Conservation (phyloP, 495 filamentous ascomycete genomes). For the Rhizodiscina lignyota region DNA sequence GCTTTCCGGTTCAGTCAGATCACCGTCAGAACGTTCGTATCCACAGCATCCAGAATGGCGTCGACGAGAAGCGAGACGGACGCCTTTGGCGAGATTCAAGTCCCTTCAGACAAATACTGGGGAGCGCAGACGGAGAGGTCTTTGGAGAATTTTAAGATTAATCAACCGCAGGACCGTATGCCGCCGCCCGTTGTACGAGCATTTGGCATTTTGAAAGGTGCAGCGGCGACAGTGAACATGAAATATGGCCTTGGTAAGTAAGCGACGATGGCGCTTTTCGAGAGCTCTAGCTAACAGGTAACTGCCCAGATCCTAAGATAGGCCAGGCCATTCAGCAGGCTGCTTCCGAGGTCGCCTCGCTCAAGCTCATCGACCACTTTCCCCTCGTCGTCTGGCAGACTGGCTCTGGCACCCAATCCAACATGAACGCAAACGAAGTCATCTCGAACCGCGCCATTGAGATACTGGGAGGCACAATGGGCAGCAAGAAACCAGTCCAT, state of each 20-base stretch:
- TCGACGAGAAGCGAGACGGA: slow-evolving; percentile 70
- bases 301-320: slow-evolving; percentile 58
- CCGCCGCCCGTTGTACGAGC: slow-evolving; percentile 79
- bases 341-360: slow-evolving; percentile 77
- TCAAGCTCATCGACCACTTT: slow-evolving; percentile 95
- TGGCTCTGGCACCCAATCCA: slow-evolving; percentile 94
- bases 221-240: slow-evolving; percentile 93
- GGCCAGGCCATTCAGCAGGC: slow-evolving; percentile 91
- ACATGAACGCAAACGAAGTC: slow-evolving; percentile 99
- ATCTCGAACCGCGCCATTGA: slow-evolving; percentile 99
- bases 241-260: slow-evolving; percentile 76
- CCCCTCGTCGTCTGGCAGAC: slow-evolving; percentile 99
- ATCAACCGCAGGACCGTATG: slow-evolving; percentile 98
- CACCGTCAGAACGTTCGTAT: slow-evolving; percentile 11
- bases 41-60: slow-evolving; percentile 15
- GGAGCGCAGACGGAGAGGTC: slow-evolving; percentile 97
- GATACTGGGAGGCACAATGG: slow-evolving; percentile 86
- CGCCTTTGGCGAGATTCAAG: slow-evolving; percentile 91
- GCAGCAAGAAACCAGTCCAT: slow-evolving; percentile 93
- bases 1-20: too few relatives aligned
- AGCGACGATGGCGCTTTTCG: neutral
- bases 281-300: neutral
- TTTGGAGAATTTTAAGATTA: slow-evolving; percentile 94
- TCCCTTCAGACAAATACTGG: slow-evolving; percentile 93
- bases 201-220: slow-evolving; percentile 95